These are phyloP conservation scores for Wickerhamiella pararugosa DNA, from an alignment of 1,139 yeast species.

Conservation along the genomic window DNA sequence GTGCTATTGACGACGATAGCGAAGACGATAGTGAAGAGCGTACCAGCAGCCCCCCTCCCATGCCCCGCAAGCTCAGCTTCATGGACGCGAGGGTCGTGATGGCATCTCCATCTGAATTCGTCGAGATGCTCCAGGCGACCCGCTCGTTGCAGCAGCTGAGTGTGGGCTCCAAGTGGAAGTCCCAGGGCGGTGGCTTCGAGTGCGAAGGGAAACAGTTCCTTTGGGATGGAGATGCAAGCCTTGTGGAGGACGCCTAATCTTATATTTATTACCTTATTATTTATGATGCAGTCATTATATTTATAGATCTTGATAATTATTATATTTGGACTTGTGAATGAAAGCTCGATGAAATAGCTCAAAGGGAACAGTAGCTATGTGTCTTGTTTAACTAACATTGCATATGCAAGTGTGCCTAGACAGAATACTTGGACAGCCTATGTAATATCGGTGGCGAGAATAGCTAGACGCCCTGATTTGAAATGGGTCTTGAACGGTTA, in stretches of 20 bases:
- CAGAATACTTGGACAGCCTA: no score
- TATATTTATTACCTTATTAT: neutral
- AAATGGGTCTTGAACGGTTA: no score
- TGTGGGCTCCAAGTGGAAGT: slow-evolving; percentile 18
- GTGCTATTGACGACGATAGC: slow-evolving; percentile 8
- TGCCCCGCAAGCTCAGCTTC: slow-evolving; percentile 15
- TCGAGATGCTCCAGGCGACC: slow-evolving; percentile 29
- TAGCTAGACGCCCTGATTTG: no score
- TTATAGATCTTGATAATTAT: no score
- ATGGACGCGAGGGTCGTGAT: slow-evolving; percentile 15
- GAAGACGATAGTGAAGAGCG: slow-evolving; percentile 12
- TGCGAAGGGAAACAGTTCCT: slow-evolving; percentile 27
- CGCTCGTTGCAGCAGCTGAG: slow-evolving; percentile 28
- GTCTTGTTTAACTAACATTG: no score
- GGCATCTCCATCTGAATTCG: slow-evolving; percentile 22
- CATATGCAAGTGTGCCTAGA: no score
- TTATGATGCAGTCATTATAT: slow-evolving; percentile 5
- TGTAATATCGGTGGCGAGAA: no score
- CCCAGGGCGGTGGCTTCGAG: slow-evolving; percentile 25
- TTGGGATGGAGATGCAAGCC: slow-evolving; percentile 27
- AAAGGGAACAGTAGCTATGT: no score
- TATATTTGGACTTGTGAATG: no score
- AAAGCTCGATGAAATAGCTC: no score
- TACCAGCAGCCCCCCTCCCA: slow-evolving; percentile 16
- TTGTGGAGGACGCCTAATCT: slow-evolving; percentile 9